These are phyloP conservation scores for Sanguinoderma infundibulare DNA, from an alignment of 1,284 basidiomycete species.

Conservation along the genomic window DNA sequence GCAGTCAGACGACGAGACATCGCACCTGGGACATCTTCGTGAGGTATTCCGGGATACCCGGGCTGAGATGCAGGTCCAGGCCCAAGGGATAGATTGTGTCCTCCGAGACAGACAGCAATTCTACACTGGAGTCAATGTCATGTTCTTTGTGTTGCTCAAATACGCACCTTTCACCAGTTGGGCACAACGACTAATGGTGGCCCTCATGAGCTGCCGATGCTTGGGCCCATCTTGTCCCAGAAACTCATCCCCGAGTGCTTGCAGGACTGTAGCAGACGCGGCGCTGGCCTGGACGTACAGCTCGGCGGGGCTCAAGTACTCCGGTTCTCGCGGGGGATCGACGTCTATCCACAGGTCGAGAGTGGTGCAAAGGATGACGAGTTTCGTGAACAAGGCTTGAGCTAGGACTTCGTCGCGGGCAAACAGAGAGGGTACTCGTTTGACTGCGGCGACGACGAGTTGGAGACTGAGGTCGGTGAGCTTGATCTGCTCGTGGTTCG, in stretches of 20 bases:
- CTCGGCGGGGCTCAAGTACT: conserved; percentile 43
- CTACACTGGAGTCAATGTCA: not conserved
- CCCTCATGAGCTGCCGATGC: conserved; percentile 48
- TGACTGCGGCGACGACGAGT: conserved; percentile 52
- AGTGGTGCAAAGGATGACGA: conserved; percentile 56
- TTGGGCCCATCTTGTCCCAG: conserved; percentile 21
- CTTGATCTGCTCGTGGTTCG: conserved; percentile 59
- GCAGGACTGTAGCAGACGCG: conserved; percentile 41
- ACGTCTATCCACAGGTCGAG: conserved; percentile 63
- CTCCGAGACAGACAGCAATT: not conserved
- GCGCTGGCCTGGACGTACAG: conserved; percentile 42
- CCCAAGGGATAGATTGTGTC: conserved; percentile 2
- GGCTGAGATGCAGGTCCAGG: not conserved
- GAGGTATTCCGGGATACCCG: not conserved
- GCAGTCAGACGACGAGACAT: not conserved
- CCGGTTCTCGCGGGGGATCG: conserved; percentile 39
- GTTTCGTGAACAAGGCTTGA: conserved; percentile 50
- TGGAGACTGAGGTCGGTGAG: conserved; percentile 58
- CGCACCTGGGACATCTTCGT: conserved; percentile 2
- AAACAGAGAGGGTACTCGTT: conserved; percentile 55
- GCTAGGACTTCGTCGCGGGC: conserved; percentile 47
- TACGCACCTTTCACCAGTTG: conserved; percentile 20
- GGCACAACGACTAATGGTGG: conserved; percentile 47
- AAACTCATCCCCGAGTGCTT: conserved; percentile 43
- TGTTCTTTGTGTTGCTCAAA: not conserved